Conservation (phyloP, 371 early-diverging fungal species). For the Zychaea mexicana region DNA sequence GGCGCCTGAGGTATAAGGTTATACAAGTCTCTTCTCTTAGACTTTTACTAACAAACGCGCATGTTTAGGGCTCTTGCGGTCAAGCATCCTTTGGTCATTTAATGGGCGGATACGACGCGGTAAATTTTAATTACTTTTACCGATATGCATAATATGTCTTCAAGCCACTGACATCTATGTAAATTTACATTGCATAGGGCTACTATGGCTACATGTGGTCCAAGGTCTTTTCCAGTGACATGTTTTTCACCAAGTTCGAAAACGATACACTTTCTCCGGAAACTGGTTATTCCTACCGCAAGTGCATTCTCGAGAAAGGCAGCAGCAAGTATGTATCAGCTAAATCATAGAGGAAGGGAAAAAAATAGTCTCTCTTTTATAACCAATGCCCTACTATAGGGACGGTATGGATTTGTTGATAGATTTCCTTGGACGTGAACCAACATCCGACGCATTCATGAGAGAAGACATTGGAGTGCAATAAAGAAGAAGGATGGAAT, state of each 20-base stretch:
- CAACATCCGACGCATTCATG: constrained; percentile 79
- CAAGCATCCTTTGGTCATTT: constrained; percentile 68
- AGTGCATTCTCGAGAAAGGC: constrained; percentile 69
- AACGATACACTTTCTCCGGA: constrained; percentile 56
- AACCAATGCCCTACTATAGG: neutral
- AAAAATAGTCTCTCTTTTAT: neutral
- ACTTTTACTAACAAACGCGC: neutral
- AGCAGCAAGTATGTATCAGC: constrained; percentile 55
- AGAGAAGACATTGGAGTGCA: constrained; percentile 46
- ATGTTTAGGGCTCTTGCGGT: constrained; percentile 40
- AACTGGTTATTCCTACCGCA: constrained; percentile 66
- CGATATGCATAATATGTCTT: too few species aligned
- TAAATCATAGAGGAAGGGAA: too few species aligned
- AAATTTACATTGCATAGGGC: constrained; percentile 20
- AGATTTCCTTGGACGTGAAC: constrained; percentile 84
- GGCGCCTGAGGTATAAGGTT: constrained; percentile 37
- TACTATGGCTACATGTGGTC: constrained; percentile 76
- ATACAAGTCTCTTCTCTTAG: neutral
- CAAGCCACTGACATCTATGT: neutral
- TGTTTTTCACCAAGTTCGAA: constrained; percentile 79
- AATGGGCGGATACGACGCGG: constrained; percentile 88
- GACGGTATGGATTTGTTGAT: constrained; percentile 67
- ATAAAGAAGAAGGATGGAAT: too few species aligned
- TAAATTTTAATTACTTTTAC: constrained; percentile 9
- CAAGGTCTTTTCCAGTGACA: constrained; percentile 85